A percentile compares a stretch with the other conserved stretches of the same genome.
Evolutionary conservation across 495 filamentous ascomycete species (phyloP).

Genomic region (Tuber umbilicatum): DNA sequence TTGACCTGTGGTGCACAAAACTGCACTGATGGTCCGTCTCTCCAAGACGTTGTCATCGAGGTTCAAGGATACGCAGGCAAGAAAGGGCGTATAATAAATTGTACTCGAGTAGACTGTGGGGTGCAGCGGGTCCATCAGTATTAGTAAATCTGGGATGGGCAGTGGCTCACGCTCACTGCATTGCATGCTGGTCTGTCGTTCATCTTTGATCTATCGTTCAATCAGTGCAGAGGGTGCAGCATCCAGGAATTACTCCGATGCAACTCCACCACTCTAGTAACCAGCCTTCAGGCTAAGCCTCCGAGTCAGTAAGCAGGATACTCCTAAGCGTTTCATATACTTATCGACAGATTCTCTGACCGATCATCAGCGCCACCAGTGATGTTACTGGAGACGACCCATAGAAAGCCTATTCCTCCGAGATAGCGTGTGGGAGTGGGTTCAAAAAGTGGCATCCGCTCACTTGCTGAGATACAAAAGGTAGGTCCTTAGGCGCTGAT

Average conservation of each 20-base stretch:
- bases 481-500: not conserved
- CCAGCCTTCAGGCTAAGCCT: not conserved
- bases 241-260: not conserved
- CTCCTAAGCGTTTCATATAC: not conserved
- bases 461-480: not conserved
- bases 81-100: not conserved
- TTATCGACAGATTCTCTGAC: not conserved
- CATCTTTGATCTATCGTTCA: not conserved
- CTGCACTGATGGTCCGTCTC: not conserved
- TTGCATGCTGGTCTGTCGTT: not conserved
- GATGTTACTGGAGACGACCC: not conserved
- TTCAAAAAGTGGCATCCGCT: slow-evolving; percentile 2
- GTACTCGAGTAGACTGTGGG: not conserved
- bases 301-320: not conserved
- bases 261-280: not conserved
- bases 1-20: not conserved
- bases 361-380: not conserved
- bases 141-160: not conserved
- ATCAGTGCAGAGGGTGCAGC: not conserved
- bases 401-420: not conserved
- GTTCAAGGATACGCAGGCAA: not conserved
- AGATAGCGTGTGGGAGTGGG: not conserved
- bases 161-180: not conserved
- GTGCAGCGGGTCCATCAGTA: not conserved
- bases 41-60: not conserved